A percentile compares a stretch with the other conserved stretches of the same genome.
These are phyloP conservation scores for Lepidopterella palustris DNA, from an alignment of 495 filamentous ascomycete species.

Conservation along the genomic window DNA sequence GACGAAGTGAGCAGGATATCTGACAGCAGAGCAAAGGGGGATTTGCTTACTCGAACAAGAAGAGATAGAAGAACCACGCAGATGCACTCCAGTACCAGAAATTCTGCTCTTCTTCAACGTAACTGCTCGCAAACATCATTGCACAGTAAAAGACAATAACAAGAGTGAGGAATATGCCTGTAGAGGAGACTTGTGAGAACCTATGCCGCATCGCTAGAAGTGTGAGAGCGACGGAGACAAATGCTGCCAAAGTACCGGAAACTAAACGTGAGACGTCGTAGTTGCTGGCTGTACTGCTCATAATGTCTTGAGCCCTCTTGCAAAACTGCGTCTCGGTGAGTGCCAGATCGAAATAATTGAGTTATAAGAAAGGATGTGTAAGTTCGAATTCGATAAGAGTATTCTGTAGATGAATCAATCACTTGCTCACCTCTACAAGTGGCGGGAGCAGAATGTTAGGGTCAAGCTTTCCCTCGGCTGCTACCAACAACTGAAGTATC, in stretches of 20 bases:
- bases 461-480: background rate
- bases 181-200: conserved; percentile 14
- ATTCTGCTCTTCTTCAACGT: conserved; percentile 95
- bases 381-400: no score
- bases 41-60: conserved; percentile 10
- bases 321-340: conserved; percentile 47
- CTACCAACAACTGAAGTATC: conserved; percentile 23
- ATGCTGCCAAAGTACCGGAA: conserved; percentile 47
- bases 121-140: conserved; percentile 98
- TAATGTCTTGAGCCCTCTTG: conserved; percentile 59
- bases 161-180: conserved; percentile 31
- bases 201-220: conserved; percentile 12
- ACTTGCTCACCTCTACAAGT: background rate
- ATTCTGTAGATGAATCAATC: no score
- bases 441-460: background rate
- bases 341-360: no score
- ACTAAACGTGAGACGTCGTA: conserved; percentile 65
- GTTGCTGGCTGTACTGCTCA: conserved; percentile 85
- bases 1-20: background rate
- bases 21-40: no score
- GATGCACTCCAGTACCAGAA: conserved; percentile 94
- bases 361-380: no score
- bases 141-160: conserved; percentile 57
- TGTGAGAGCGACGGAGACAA: conserved; percentile 42
- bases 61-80: conserved; percentile 56